Percentiles rank a stretch among this genome's conserved stretches.
Evolutionary conservation across 2,329 filamentous ascomycete species (phyloP).

Genomic region (Aspergillus quadricinctus): DNA sequence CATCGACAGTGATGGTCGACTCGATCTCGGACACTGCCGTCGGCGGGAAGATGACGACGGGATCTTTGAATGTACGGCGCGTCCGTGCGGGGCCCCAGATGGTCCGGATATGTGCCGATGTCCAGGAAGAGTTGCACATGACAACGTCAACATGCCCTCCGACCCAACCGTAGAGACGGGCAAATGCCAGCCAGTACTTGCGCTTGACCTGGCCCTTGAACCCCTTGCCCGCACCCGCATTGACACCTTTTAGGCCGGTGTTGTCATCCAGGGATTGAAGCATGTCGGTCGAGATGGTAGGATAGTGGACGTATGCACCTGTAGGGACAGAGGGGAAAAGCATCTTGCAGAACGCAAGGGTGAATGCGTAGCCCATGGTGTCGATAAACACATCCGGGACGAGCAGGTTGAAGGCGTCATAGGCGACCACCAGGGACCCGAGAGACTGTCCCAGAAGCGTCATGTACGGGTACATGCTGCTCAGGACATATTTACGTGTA

Average conservation of each 20-base stretch:
- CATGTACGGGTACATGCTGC: conserved; percentile 84
- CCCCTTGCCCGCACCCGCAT: conserved; percentile 76
- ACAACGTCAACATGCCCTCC: conserved; percentile 84
- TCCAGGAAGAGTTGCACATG: conserved; percentile 98
- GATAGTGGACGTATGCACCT: conserved; percentile 94
- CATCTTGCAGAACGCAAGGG: conserved; percentile 74
- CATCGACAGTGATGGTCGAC: conserved; percentile 66
- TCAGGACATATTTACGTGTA: conserved; percentile 78
- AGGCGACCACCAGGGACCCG: conserved; percentile 80
- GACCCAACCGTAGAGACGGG: conserved; percentile 73
- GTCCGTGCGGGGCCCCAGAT: conserved; percentile 64
- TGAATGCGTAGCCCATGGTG: conserved; percentile 97
- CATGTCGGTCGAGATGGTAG: conserved; percentile 98
- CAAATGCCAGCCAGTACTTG: conserved; percentile 83
- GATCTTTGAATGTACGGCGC: conserved; percentile 40
- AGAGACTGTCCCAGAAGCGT: conserved; percentile 92
- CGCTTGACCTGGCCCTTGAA: conserved; percentile 67
- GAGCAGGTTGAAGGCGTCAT: conserved; percentile 87
- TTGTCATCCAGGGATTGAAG: conserved; percentile 70
- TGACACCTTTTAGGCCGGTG: conserved; percentile 65
- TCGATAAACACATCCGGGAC: conserved; percentile 93
- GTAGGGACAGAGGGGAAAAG: conserved; percentile 79
- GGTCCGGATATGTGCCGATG: conserved; percentile 71
- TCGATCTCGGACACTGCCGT: conserved; percentile 84
- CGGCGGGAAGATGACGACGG: conserved; percentile 79